phyloP scores from a whole-genome alignment of 208 protist genomes.

The Acanthamoeba divionensis region DNA sequence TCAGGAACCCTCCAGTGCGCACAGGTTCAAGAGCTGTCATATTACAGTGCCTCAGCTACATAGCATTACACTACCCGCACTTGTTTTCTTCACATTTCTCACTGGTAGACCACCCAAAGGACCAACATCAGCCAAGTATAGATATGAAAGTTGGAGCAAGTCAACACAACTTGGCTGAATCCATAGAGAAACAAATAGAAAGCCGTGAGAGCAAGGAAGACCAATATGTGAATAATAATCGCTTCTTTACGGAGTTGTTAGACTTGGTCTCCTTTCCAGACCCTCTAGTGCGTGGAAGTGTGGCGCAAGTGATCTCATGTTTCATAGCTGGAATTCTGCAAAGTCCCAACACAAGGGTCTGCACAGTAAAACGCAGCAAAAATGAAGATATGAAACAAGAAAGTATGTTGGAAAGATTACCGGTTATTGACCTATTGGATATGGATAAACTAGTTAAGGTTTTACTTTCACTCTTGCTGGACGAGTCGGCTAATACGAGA shows the following conservation, averaged over 20 bases:
- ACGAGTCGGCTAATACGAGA: conserved; percentile 22
- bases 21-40: neutral
- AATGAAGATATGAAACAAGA: neutral
- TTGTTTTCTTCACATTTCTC: conserved; percentile 28
- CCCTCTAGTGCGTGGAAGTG: neutral
- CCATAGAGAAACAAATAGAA: neutral
- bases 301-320: neutral
- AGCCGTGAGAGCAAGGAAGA: neutral
- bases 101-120: neutral
- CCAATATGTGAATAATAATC: neutral
- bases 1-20: neutral
- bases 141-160: neutral
- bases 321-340: conserved; percentile 2
- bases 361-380: neutral
- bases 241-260: neutral
- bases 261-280: conserved; percentile 21
- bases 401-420: neutral
- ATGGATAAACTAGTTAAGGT: neutral
- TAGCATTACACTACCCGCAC: conserved; percentile 22
- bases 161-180: neutral
- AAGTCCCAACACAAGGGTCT: neutral
- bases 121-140: neutral
- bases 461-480: conserved; percentile 10
- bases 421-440: neutral
- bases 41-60: conserved; percentile 16